Conservation (phyloP, 2,329 filamentous ascomycete genomes). For the Pestalotiopsis fici region DNA sequence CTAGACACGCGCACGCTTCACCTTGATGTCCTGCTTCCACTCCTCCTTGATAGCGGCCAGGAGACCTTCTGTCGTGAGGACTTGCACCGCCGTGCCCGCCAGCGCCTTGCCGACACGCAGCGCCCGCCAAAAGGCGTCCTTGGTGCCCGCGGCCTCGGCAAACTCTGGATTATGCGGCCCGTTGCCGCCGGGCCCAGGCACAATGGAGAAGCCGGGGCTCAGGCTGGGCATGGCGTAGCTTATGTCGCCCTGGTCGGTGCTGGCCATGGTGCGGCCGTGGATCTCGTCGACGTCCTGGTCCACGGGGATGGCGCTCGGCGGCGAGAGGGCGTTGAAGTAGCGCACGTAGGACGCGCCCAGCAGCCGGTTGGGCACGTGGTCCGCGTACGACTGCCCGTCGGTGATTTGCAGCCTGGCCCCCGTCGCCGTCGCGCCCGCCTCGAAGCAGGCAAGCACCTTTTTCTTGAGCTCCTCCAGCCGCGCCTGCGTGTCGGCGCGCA, state of each 20-base stretch:
- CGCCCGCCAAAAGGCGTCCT: conserved; percentile 45
- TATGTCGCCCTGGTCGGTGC: conserved; percentile 61
- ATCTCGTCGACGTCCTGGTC: conserved; percentile 42
- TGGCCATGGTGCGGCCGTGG: conserved; percentile 47
- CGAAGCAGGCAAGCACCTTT: conserved; percentile 47
- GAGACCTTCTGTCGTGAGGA: conserved; percentile 42
- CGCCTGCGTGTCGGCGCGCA: conserved; percentile 31
- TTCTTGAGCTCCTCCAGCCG: conserved; percentile 38
- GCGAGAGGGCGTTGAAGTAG: conserved; percentile 44
- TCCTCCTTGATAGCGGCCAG: conserved; percentile 41
- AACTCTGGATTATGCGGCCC: conserved; percentile 57
- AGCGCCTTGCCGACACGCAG: conserved; percentile 48
- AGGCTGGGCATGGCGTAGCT: conserved; percentile 59
- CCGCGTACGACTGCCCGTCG: conserved; percentile 45
- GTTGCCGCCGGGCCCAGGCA: conserved; percentile 40
- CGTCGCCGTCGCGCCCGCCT: conserved; percentile 47
- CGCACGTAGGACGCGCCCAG: conserved; percentile 45
- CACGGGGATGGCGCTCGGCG: conserved; percentile 30
- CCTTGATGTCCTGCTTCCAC: conserved; percentile 32
- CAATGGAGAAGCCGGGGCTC: conserved; percentile 52
- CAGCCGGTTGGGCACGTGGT: conserved; percentile 55
- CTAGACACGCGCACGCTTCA: neutral
- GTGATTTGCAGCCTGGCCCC: conserved; percentile 49
- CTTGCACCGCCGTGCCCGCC: conserved; percentile 48
- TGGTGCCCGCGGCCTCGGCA: conserved; percentile 49